Base-by-base conservation (phyloP, 2,329 filamentous ascomycete species). In the Penicillium sp. region DNA sequence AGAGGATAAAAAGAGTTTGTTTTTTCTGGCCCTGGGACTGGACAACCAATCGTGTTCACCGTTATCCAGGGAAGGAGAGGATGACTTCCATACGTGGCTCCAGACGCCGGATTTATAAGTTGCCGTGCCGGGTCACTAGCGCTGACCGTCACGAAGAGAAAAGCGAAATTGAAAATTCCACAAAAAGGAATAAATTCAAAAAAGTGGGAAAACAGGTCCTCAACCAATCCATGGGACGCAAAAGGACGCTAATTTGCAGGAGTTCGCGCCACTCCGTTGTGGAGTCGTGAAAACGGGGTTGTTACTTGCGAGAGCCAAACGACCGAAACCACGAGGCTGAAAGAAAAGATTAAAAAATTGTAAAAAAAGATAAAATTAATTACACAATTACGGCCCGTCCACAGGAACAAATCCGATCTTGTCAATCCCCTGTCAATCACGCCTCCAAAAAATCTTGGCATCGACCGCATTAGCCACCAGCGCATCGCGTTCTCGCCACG, bases 71-170 rank as follows among this genome's bases (percentile, higher is more conserved):
- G 33, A 3, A 42, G 27, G 19, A 39, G 21, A 26, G 26, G 33
- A 19, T 5, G 13, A 25, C 3, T 49, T 48, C 23, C 11, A 8
- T 50, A 50, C 48, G 48, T 50, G 48, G 33, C 48, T 27, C 46
- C 25, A 23, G 19, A 37, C 5, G 48, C 35, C 48, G 48, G 33
- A 39, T 48, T 50, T 50, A 50, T 50, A 50, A 50, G 27, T 50
- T 39, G 16, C 48, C 48, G 48, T 10, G 26, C 23, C 23, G 23
- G 5, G 3, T 50, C 9, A 27, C 48, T 50, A 50, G 48, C 39
- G 48, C 48, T 50, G 33, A 50, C 33, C 33, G 16, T 21, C 23
- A 21, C 23, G 35, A 23, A 21, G 11, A 13, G 10, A 10, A 13
- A 14, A 21, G 19, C 19, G 19, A 6, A 42, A 42, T 14, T 4